Evolutionary conservation across 2,329 filamentous ascomycete genomes (phyloP), one percentile per base, ranked within the genome.

Genomic region (Neopestalotiopsis rosae): DNA sequence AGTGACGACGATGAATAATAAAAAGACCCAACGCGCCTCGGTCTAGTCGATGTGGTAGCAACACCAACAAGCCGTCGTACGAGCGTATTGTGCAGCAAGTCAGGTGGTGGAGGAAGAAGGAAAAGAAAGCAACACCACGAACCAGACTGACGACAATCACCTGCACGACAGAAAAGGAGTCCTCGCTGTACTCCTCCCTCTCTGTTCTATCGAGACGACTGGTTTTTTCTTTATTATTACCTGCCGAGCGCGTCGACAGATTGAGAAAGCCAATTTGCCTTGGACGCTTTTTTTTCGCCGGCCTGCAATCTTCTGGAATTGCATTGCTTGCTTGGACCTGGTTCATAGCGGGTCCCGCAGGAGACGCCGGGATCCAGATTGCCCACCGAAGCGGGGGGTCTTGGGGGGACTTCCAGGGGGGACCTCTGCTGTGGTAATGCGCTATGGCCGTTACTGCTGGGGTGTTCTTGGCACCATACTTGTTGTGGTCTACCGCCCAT

Each of bases 101-200:
- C 34, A 38, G 34, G 10, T 38, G 57, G 57, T 13, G 10, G 24
- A 17, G 57, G 24, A 59, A 59, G 24, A 30, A 59, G 12, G 30
- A 59, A 10, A 17, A 28, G 20, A 34, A 40, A 62, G 34, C 59
- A 62, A 62, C 59, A 62, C 59, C 59, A 62, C 59, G 59, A 62
- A 62, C 14, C n/a, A 30, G 30, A 40, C 34, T 38, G 59, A 62
- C 59, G 59, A 62, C 59, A 62, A 20, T 62, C 59, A 34, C 59
- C 34, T 62, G 59, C 59, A 62, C 59, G 30, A 30, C 20, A 24
- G 34, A 62, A 59, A 62, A 62, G 59, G 32, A 62, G 59, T 40
- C 30, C n/a, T 52, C 45, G 45, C 45, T 52, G 45, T 20, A 14
- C 45, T 52, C 45, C 24, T 52, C 45, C n/a, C 34, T 38, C 34